phyloP scores from a whole-genome alignment of 495 filamentous ascomycete species.

The Penicillium parvum region DNA sequence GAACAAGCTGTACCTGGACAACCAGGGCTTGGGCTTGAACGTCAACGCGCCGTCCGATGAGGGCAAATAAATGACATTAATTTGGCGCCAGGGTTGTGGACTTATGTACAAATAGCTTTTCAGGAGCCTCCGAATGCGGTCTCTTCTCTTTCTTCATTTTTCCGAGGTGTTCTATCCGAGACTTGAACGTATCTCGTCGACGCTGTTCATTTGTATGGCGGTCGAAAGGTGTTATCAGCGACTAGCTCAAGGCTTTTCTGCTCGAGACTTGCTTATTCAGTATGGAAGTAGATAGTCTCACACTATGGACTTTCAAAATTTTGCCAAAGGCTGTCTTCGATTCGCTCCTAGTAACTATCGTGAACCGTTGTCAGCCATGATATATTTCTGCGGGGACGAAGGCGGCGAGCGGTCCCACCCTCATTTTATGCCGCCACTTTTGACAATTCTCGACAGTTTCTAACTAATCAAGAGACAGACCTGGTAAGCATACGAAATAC shows the following conservation, averaged over 20 bases:
- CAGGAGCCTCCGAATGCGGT: constrained; percentile 32
- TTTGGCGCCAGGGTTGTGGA: constrained; percentile 24
- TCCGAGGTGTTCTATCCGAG: background rate
- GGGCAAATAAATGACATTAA: constrained; percentile 33
- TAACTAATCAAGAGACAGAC: background rate
- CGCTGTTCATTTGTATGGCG: too few species aligned
- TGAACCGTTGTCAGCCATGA: too few species aligned
- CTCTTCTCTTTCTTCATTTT: constrained; percentile 35
- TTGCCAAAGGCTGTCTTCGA: too few species aligned
- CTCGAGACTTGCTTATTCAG: too few species aligned
- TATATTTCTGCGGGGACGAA: constrained; percentile 31
- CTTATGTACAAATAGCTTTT: constrained; percentile 46
- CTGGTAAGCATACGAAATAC: background rate
- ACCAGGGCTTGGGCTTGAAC: constrained; percentile 85
- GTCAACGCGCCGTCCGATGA: constrained; percentile 55
- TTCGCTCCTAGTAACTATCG: too few species aligned
- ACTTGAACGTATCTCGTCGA: too few species aligned
- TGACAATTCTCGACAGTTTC: background rate
- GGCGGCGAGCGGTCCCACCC: constrained; percentile 29
- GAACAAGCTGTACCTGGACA: constrained; percentile 93
- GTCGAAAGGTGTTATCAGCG: too few species aligned
- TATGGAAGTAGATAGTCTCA: too few species aligned
- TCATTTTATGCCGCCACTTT: constrained; percentile 17
- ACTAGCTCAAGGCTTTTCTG: too few species aligned
- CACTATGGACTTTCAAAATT: too few species aligned